Base-by-base conservation (phyloP, 2,329 filamentous ascomycete species). In the Pseudocercospora pini-densiflorae region DNA sequence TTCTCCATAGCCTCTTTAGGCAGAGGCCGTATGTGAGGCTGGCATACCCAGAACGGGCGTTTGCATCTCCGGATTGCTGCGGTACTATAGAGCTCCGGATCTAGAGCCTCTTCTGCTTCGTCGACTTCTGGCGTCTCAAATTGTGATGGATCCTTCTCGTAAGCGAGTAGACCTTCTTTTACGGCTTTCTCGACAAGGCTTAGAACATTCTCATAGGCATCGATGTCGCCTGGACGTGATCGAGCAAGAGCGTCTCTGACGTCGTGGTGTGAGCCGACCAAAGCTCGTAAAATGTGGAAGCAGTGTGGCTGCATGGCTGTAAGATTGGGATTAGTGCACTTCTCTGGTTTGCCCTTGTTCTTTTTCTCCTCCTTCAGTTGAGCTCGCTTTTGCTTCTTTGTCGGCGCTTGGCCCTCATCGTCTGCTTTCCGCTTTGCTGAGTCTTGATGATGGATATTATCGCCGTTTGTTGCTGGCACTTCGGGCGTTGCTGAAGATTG, bases 41-140 rank as follows among this genome's bases (percentile, higher is more conserved):
- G 94, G 61, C 89, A 93, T 3, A 97, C 86, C 92, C 93, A 97
- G 87, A 90, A 97, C 0, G 94, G 94, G 70, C 93, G 82, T 77
- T 89, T 90, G 75, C 93, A 97, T 67, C 87, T 83, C 63, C 86
- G 87, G 27, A 95, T 88, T 0, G 91, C 89, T 8, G 87, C 88
- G 19, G 88, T 80, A 4, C 72, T 75, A 36, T 61, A 75, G 12
- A 68, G 62, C 61, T 77, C 78, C 12, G 68, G 65, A 36, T 69
- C 65, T 21, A 61, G 68, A 19, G 62, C 72, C 63, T 58, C 74
- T 55, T 63, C 64, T 45, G 62, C 69, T 62, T 72, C 23, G 65
- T 72, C 59, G 49, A 62, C 45, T 10, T 70, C 66, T 1, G 64
- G 64, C 10, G 70, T 65, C 19, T 79, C 76, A 62, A 77, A 78